A percentile compares a stretch with the other conserved stretches of the same genome.
These are phyloP conservation scores for Massarina eburnea DNA, from an alignment of 2,329 filamentous ascomycete genomes.

Conservation along the genomic window DNA sequence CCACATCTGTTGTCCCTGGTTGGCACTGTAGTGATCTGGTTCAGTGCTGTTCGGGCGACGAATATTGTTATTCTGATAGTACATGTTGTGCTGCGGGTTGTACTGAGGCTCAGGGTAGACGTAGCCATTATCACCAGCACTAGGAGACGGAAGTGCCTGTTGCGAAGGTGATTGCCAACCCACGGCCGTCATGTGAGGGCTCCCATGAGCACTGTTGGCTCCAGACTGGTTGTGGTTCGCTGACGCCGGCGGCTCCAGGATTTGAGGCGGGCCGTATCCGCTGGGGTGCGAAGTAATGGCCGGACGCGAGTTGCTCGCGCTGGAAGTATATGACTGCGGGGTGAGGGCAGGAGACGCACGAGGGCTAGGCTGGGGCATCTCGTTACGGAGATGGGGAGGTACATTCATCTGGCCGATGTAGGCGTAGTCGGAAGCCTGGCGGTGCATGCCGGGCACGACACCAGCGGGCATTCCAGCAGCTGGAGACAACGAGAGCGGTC, in stretches of 20 bases:
- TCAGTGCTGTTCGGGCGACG: slow-evolving; percentile 76
- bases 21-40: slow-evolving; percentile 52
- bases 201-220: slow-evolving; percentile 68
- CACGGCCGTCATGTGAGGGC: slow-evolving; percentile 79
- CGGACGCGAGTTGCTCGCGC: slow-evolving; percentile 51
- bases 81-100: slow-evolving; percentile 63
- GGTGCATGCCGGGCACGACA: slow-evolving; percentile 67
- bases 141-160: slow-evolving; percentile 70
- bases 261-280: slow-evolving; percentile 79
- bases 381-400: slow-evolving; percentile 77
- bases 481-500: slow-evolving; percentile 78
- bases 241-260: slow-evolving; percentile 77
- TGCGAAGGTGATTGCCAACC: slow-evolving; percentile 88
- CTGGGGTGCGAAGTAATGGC: slow-evolving; percentile 82
- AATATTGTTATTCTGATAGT: slow-evolving; percentile 71
- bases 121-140: slow-evolving; percentile 69
- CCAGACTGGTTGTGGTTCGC: slow-evolving; percentile 72
- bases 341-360: slow-evolving; percentile 64
- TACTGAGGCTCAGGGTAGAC: slow-evolving; percentile 76
- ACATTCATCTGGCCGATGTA: slow-evolving; percentile 80
- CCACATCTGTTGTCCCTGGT: slow-evolving; percentile 44
- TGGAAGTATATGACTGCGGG: slow-evolving; percentile 65
- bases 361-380: slow-evolving; percentile 71
- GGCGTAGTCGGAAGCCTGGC: slow-evolving; percentile 67
- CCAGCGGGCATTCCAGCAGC: slow-evolving; percentile 68